These are phyloP conservation scores for Diaporthe humulicola DNA, from an alignment of 2,329 filamentous ascomycete genomes.

Conservation along the genomic window DNA sequence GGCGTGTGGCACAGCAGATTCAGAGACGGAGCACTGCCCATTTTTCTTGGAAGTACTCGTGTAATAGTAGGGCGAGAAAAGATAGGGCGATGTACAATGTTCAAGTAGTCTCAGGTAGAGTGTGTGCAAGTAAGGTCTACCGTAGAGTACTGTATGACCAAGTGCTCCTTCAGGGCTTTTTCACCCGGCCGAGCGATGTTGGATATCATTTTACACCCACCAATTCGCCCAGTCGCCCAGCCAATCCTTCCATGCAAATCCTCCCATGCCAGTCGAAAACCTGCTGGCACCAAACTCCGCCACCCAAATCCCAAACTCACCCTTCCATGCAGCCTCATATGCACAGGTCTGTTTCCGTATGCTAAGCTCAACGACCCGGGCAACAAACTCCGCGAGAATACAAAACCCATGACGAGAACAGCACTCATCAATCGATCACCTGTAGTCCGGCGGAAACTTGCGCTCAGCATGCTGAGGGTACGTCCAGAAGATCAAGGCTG, in stretches of 20 bases:
- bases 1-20: no score
- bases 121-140: background rate
- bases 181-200: background rate
- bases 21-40: no score
- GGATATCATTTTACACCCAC: background rate
- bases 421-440: background rate
- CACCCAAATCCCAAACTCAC: background rate
- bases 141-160: background rate
- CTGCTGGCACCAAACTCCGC: background rate
- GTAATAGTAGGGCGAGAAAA: no score
- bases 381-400: background rate
- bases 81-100: background rate
- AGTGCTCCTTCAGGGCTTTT: no score
- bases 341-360: background rate
- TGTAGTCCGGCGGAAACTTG: conserved; percentile 49
- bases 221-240: background rate
- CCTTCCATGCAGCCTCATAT: background rate
- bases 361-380: background rate
- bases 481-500: conserved; percentile 56
- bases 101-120: background rate
- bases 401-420: no score
- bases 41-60: no score
- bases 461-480: conserved; percentile 57
- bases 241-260: background rate
- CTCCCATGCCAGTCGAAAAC: background rate